A percentile compares a stretch with the other conserved stretches of the same genome.
Evolutionary conservation across 306 rosid species (phyloP).

Genomic region (Begonia fuchsioides): DNA sequence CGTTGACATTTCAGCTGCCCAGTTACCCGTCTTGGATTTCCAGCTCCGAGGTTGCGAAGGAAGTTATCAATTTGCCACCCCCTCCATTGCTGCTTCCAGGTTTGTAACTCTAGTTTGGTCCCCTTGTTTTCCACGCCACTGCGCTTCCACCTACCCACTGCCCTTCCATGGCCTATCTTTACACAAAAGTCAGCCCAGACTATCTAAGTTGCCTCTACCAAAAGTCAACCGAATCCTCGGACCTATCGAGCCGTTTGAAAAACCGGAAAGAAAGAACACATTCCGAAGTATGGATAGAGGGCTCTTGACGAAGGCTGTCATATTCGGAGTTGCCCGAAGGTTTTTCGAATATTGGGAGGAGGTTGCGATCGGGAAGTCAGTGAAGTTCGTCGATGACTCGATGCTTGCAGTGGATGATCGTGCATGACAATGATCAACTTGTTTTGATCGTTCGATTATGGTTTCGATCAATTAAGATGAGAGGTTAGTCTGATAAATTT

Average conservation of each 20-base stretch:
- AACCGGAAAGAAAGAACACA: constrained; percentile 42
- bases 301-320: constrained; percentile 75
- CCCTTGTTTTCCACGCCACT: constrained; percentile 28
- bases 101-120: constrained; percentile 13
- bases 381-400: background rate
- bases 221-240: constrained; percentile 15
- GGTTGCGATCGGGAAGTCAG: constrained; percentile 17
- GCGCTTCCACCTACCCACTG: constrained; percentile 39
- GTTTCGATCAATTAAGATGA: too few relatives aligned
- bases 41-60: constrained; percentile 8
- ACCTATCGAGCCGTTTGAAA: constrained; percentile 26
- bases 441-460: too few relatives aligned
- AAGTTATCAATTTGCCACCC: constrained; percentile 13
- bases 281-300: constrained; percentile 74
- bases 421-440: too few relatives aligned
- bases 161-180: constrained; percentile 58
- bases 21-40: constrained; percentile 23
- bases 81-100: constrained; percentile 23
- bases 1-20: constrained; percentile 25
- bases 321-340: constrained; percentile 84
- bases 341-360: constrained; percentile 67
- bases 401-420: too few relatives aligned
- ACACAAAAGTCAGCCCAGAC: constrained; percentile 50
- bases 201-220: constrained; percentile 45
- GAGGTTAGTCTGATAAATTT: too few relatives aligned